Conservation (phyloP, 2,329 filamentous ascomycete genomes). For the Hyphodiscus sp. region DNA sequence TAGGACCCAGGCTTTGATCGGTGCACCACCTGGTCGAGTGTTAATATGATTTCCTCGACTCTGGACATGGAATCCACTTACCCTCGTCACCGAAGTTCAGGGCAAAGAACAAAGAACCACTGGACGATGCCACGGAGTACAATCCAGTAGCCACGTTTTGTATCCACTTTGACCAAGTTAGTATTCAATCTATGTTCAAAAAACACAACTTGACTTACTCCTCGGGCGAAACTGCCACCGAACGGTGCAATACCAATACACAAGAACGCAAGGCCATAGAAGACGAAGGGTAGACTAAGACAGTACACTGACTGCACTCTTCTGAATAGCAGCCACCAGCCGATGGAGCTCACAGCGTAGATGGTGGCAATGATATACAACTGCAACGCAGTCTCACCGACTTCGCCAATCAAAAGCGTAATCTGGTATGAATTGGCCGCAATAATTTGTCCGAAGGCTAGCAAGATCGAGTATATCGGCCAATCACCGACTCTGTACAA, state of each 20-base stretch:
- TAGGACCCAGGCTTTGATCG: constrained; percentile 60
- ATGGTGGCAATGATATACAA: constrained; percentile 55
- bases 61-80: too few relatives aligned
- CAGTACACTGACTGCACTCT: constrained; percentile 46
- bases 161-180: constrained; percentile 31
- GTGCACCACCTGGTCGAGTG: constrained; percentile 38
- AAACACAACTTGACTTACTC: constrained; percentile 42
- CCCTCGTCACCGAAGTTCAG: constrained; percentile 60
- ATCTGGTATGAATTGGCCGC: constrained; percentile 63
- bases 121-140: constrained; percentile 56
- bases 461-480: constrained; percentile 56
- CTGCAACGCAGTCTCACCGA: constrained; percentile 51
- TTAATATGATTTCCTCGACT: too few relatives aligned
- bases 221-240: constrained; percentile 29
- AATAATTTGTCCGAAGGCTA: constrained; percentile 54
- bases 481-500: constrained; percentile 54
- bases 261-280: constrained; percentile 55
- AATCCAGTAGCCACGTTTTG: constrained; percentile 52
- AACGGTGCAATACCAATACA: constrained; percentile 58
- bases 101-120: constrained; percentile 59
- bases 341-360: constrained; percentile 49
- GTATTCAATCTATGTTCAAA: constrained; percentile 26
- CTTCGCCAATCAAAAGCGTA: constrained; percentile 57
- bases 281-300: constrained; percentile 44
- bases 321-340: constrained; percentile 60